Percentiles rank a stretch among this genome's conserved stretches.
phyloP scores from a whole-genome alignment of 1,139 yeast genomes.

The Trichomonascaceae sp. region DNA sequence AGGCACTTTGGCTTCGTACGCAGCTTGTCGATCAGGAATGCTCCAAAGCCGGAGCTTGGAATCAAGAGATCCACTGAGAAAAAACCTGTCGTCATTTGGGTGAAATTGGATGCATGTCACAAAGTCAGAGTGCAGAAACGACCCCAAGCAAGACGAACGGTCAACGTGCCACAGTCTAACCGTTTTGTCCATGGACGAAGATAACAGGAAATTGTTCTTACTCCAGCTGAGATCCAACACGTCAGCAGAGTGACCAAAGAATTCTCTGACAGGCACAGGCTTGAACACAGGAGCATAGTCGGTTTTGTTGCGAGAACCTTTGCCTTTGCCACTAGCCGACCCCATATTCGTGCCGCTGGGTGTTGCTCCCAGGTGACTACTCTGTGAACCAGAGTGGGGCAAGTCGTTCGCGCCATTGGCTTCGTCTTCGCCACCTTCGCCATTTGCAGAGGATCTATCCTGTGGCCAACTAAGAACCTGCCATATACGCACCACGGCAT shows the following conservation, averaged over 20 bases:
- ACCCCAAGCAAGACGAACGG: conserved; percentile 45
- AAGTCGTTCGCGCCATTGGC: background rate
- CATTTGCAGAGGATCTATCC: conserved; percentile 12
- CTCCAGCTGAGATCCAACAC: conserved; percentile 78
- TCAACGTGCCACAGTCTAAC: conserved; percentile 80
- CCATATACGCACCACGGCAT: conserved; percentile 58
- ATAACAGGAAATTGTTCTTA: conserved; percentile 63
- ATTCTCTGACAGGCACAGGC: conserved; percentile 48
- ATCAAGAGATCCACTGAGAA: conserved; percentile 73
- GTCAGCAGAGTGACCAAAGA: conserved; percentile 56
- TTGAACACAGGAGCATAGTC: conserved; percentile 69
- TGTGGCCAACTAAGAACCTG: conserved; percentile 43
- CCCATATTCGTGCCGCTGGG: background rate
- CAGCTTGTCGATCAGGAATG: conserved; percentile 57
- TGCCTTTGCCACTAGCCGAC: background rate
- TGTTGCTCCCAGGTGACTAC: conserved; percentile 1
- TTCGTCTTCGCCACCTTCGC: conserved; percentile 4
- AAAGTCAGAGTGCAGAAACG: conserved; percentile 64
- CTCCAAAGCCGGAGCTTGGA: conserved; percentile 75
- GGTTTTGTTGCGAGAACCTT: conserved; percentile 9
- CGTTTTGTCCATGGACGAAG: conserved; percentile 80
- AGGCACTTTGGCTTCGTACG: conserved; percentile 29
- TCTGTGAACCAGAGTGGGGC: background rate
- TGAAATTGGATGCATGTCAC: conserved; percentile 77
- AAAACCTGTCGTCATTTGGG: conserved; percentile 79